Evolutionary conservation across 2,329 filamentous ascomycete species (phyloP), one percentile per base, ranked within the genome.

Genomic region (Golovinomyces cichoracearum): DNA sequence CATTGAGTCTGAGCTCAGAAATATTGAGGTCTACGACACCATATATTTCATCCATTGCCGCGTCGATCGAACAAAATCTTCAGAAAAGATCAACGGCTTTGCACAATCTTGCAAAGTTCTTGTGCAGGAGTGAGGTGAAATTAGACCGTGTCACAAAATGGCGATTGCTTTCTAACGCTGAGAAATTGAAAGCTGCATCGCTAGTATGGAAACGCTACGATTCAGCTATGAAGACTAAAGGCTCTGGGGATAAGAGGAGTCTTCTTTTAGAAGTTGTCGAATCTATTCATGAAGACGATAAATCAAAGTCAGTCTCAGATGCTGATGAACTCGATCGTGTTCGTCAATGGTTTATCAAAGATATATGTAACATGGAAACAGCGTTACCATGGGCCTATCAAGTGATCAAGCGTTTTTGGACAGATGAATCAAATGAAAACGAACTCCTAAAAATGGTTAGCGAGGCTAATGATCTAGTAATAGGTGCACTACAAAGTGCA

Each of bases 81-180:
- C 71, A 73, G 49, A 71, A 76, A 49, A 76, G 88, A 47, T 74
- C 78, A 15, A 72, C 73, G 48, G 84, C 84, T 23, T 65, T 95
- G 40, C 73, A 78, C 53, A 78, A 81, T 49, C 70, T 98, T 48
- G 82, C 83, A 48, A 65, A 68, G 2, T 76, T 90, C 55, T 65
- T 95, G 12, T 71, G 72, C 53, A 70, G 71, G 5, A 76, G 78
- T 27, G 77, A 76, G 51, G 69, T 76, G 23, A 66, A 74, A 2
- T 62, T 95, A 5, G 74, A 80, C 53, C 73, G 75, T 37, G 66
- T 65, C 22, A 78, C 78, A 1, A 76, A 77, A 55, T 95, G 86
- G 85, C 70, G 72, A 53, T 64, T 98, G 27, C 66, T 98, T n/a
- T 82, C 78, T 69, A 78, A 88, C 57, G 88, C 88, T 0, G 90